phyloP scores from a whole-genome alignment of 805 yeast species.

The Yarrowia porcina region DNA sequence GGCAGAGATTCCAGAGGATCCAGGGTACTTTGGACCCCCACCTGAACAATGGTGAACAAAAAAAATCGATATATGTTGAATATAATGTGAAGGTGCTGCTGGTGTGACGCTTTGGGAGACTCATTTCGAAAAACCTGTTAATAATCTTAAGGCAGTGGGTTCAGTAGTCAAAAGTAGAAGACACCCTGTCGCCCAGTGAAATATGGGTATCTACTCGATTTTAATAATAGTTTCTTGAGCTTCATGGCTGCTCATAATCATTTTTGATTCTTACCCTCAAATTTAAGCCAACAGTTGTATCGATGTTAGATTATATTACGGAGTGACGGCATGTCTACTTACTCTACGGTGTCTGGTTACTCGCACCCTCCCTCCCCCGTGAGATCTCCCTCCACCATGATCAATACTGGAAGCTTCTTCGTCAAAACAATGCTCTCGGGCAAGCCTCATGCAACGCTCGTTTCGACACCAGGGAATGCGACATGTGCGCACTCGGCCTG shows the following conservation, averaged over 20 bases:
- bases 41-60: neutral
- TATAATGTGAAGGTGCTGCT: too few species aligned
- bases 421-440: neutral
- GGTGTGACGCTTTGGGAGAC: too few species aligned
- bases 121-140: too few species aligned
- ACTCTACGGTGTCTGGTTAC: neutral
- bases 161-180: too few species aligned
- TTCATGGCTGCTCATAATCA: too few species aligned
- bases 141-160: too few species aligned
- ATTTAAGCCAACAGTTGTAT: neutral
- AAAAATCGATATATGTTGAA: too few species aligned
- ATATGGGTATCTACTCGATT: too few species aligned
- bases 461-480: slow-evolving; percentile 11
- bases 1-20: neutral
- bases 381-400: neutral
- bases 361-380: neutral
- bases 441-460: neutral
- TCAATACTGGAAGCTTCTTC: neutral
- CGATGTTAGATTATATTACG: neutral
- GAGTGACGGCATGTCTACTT: slow-evolving; percentile 1
- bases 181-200: too few species aligned
- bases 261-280: too few species aligned
- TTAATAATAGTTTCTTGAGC: too few species aligned
- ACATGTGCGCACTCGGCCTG: neutral
- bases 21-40: neutral